phyloP scores from a whole-genome alignment of 1,139 yeast genomes.

The Zygoascus sp. region DNA sequence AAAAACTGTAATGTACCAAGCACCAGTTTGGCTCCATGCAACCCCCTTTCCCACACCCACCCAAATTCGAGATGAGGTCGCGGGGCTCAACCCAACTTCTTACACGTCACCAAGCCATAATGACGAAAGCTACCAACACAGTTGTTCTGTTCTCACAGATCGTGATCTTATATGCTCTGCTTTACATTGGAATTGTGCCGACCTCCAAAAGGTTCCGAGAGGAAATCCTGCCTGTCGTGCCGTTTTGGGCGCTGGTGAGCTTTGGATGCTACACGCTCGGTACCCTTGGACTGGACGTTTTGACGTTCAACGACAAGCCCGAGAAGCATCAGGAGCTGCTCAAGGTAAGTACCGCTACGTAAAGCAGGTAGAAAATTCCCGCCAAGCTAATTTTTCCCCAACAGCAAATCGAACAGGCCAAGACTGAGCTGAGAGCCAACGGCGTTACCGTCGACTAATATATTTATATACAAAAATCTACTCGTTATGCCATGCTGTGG shows the following conservation, averaged over 20 bases:
- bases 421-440: slow-evolving; percentile 51
- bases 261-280: slow-evolving; percentile 72
- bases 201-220: slow-evolving; percentile 45
- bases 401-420: slow-evolving; percentile 62
- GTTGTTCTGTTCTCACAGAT: slow-evolving; percentile 43
- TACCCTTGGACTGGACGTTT: slow-evolving; percentile 66
- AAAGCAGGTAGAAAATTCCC: not conserved
- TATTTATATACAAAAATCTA: not conserved
- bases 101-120: slow-evolving; percentile 24
- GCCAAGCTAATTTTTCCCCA: slow-evolving; percentile 8
- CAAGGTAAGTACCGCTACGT: slow-evolving; percentile 29
- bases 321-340: slow-evolving; percentile 63
- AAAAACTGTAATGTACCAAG: too few species aligned
- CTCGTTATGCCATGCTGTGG: not conserved
- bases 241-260: slow-evolving; percentile 67
- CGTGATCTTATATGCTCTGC: slow-evolving; percentile 52
- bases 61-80: not conserved
- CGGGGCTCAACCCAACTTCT: not conserved
- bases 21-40: too few species aligned
- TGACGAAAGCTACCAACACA: slow-evolving; percentile 72
- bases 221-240: slow-evolving; percentile 62
- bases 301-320: slow-evolving; percentile 69
- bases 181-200: slow-evolving; percentile 54
- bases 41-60: too few species aligned
- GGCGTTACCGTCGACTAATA: slow-evolving; percentile 51